A percentile compares a stretch with the other conserved stretches of the same genome.
Conservation (phyloP, 2,329 filamentous ascomycete genomes). For the Trichoderma lentiforme region DNA sequence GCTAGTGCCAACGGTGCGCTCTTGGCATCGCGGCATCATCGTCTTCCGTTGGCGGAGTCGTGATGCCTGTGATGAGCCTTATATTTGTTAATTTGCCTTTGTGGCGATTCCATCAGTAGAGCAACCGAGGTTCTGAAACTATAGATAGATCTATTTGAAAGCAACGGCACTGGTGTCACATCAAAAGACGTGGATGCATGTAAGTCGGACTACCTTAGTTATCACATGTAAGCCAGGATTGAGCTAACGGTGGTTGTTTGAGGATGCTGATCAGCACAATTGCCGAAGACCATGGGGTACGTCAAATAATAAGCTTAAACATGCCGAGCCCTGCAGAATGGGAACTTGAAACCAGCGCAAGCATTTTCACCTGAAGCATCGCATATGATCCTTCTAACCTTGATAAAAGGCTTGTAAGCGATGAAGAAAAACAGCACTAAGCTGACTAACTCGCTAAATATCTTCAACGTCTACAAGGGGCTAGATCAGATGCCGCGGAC, state of each 20-base stretch:
- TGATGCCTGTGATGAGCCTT: neutral
- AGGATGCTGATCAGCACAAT: neutral
- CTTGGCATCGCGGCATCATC: slow-evolving; percentile 28
- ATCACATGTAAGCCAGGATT: neutral
- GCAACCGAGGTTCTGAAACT: neutral
- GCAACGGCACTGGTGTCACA: neutral
- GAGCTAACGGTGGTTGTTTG: neutral
- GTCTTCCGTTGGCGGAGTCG: neutral
- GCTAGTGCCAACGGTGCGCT: slow-evolving; percentile 32
- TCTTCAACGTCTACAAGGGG: neutral
- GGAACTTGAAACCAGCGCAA: neutral
- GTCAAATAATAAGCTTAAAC: neutral
- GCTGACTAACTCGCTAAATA: neutral
- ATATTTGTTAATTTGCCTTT: neutral
- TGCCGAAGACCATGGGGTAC: neutral
- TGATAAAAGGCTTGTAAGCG: neutral
- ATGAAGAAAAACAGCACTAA: neutral
- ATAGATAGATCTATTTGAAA: neutral
- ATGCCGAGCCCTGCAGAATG: neutral
- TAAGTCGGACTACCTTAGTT: neutral
- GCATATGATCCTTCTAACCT: neutral
- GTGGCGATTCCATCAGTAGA: too few relatives aligned
- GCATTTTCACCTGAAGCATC: neutral
- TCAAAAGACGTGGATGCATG: neutral
- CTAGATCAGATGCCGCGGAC: neutral